Conservation (phyloP, 2,329 filamentous ascomycete genomes). For the Xylariaceae sp. region DNA sequence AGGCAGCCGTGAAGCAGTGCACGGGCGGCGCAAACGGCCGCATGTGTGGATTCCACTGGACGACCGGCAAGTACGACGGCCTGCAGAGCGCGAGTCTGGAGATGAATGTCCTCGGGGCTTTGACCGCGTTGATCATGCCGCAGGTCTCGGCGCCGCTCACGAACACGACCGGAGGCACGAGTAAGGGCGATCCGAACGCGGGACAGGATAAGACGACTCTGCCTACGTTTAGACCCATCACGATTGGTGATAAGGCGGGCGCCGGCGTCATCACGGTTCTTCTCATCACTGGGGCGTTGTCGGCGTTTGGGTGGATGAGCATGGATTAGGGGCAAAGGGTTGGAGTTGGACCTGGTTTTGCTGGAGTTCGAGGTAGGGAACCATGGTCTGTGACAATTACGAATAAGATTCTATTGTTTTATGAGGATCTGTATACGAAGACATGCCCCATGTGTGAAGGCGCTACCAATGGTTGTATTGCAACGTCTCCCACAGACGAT, state of each 20-base stretch:
- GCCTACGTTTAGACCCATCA: slow-evolving; percentile 32
- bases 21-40: slow-evolving; percentile 54
- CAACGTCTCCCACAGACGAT: no score
- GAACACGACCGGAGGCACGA: slow-evolving; percentile 49
- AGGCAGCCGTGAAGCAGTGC: slow-evolving; percentile 59
- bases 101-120: slow-evolving; percentile 52
- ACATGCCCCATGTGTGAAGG: no score
- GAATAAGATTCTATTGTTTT: no score
- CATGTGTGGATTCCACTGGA: slow-evolving; percentile 65
- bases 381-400: no score
- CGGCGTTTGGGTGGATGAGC: slow-evolving; percentile 51
- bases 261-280: slow-evolving; percentile 47
- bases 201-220: slow-evolving; percentile 34
- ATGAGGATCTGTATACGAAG: no score
- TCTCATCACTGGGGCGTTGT: slow-evolving; percentile 37
- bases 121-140: slow-evolving; percentile 38
- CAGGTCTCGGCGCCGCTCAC: slow-evolving; percentile 41
- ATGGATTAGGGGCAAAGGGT: slow-evolving; percentile 20
- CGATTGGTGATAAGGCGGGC: slow-evolving; percentile 43
- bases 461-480: no score
- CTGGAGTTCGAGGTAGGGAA: no score
- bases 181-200: slow-evolving; percentile 40
- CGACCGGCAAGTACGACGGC: slow-evolving; percentile 35
- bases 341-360: no score
- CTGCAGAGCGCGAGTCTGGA: slow-evolving; percentile 51